These are phyloP conservation scores for Tetrahymena thermophila DNA, from an alignment of 73 alveolate genomes.

Conservation along the genomic window DNA sequence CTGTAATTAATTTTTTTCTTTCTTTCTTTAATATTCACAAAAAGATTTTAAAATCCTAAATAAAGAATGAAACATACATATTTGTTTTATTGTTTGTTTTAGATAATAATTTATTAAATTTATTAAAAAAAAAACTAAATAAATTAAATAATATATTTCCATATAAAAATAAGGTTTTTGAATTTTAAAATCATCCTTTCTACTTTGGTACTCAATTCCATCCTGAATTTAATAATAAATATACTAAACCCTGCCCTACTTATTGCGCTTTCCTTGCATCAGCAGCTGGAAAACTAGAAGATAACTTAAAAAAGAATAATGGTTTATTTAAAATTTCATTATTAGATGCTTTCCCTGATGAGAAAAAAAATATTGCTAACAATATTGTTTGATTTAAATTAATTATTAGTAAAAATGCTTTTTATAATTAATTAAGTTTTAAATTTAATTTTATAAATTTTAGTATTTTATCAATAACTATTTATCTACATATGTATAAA, in stretches of 20 bases:
- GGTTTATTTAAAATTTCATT: not conserved
- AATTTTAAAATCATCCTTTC: slow-evolving; percentile 50
- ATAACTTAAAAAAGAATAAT: not conserved
- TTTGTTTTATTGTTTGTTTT: no score
- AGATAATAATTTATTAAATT: no score
- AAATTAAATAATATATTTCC: not conserved
- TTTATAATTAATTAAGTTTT: no score
- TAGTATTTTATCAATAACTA: not conserved
- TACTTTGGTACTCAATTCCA: slow-evolving; percentile 60
- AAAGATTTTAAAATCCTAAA: no score
- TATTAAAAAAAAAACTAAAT: not conserved
- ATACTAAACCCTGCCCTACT: slow-evolving; percentile 51
- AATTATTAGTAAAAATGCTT: no score
- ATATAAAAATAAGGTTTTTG: slow-evolving; percentile 1
- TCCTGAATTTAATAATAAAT: slow-evolving; percentile 53
- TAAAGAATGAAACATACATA: no score
- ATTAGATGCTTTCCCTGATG: not conserved
- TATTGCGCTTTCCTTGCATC: slow-evolving; percentile 45
- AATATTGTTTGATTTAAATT: not conserved
- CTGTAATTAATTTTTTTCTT: slow-evolving; percentile 4
- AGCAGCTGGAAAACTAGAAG: not conserved
- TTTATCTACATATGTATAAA: no score
- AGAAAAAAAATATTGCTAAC: not conserved
- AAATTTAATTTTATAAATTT: no score
- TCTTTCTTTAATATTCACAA: no score